phyloP scores from a whole-genome alignment of 106 monocot species.

The Dendrobium huoshanense region DNA sequence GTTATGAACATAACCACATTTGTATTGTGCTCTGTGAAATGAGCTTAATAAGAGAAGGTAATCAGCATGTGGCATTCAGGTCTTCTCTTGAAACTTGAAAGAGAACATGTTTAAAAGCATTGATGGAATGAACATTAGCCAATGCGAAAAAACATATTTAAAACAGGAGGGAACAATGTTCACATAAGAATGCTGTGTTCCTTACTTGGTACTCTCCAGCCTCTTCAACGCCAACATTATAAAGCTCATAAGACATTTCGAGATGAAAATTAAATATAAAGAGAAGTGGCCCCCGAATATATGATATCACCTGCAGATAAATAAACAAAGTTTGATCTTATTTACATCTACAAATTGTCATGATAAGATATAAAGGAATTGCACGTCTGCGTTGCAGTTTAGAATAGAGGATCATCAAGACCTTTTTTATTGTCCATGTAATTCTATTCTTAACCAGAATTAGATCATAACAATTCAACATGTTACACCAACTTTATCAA shows the following conservation, averaged over 20 bases:
- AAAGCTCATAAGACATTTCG: slow-evolving; percentile 35
- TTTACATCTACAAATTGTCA: not conserved
- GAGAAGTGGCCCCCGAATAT: slow-evolving; percentile 64
- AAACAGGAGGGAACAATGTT: not conserved
- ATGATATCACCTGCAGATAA: slow-evolving; percentile 66
- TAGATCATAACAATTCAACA: not conserved
- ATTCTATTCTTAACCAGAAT: not conserved
- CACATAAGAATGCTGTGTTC: not conserved
- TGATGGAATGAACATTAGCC: not conserved
- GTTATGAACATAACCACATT: too few species aligned
- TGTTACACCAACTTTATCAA: not conserved
- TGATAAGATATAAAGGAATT: not conserved
- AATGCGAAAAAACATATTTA: not conserved
- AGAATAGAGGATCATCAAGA: not conserved
- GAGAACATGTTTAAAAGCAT: not conserved
- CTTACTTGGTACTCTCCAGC: slow-evolving; percentile 91
- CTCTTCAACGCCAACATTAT: slow-evolving; percentile 78
- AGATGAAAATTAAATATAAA: slow-evolving; percentile 92
- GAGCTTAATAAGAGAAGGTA: too few species aligned
- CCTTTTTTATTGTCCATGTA: not conserved
- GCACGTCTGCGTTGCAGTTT: not conserved
- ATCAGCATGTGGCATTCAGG: too few species aligned
- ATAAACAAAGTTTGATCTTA: not conserved
- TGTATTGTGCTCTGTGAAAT: too few species aligned
- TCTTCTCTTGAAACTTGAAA: too few species aligned